A percentile compares a stretch with the other conserved stretches of the same genome.
Conservation (phyloP, 495 filamentous ascomycete species). For the Penicillium bovifimosum region DNA sequence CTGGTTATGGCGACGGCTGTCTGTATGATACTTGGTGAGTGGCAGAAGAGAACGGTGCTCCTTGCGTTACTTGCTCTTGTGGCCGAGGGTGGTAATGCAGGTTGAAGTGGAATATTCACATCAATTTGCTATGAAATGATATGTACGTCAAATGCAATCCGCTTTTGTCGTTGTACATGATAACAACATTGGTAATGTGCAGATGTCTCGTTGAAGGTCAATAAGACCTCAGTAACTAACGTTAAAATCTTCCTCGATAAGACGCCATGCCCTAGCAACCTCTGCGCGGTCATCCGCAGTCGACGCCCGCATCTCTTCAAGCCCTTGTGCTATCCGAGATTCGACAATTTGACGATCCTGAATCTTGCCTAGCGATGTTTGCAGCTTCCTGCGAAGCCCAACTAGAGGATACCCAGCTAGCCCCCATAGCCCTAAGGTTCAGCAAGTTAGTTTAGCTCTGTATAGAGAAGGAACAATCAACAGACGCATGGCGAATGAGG, state of each 20-base stretch:
- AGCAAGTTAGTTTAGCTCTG: not conserved
- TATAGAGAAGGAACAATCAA: not conserved
- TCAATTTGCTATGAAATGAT: too few relatives aligned
- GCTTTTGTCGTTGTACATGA: not conserved
- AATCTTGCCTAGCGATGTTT: constrained; percentile 38
- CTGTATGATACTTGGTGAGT: too few relatives aligned
- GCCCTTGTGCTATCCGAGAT: constrained; percentile 22
- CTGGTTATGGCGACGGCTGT: too few relatives aligned
- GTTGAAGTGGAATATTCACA: too few relatives aligned
- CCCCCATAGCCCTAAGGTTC: constrained; percentile 49
- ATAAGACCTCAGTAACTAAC: not conserved
- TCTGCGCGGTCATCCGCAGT: constrained; percentile 13
- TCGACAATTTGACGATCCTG: constrained; percentile 13
- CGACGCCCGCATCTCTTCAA: constrained; percentile 22
- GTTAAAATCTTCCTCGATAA: constrained; percentile 10
- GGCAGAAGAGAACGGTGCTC: too few relatives aligned
- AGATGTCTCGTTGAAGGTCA: not conserved
- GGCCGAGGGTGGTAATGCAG: too few relatives aligned
- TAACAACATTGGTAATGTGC: not conserved
- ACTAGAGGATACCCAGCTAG: constrained; percentile 67
- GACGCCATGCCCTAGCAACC: constrained; percentile 17
- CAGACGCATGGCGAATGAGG: not conserved
- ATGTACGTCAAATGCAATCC: not conserved
- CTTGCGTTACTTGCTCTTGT: too few relatives aligned
- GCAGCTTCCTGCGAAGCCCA: constrained; percentile 67